Conservation (phyloP, 1,284 basidiomycete genomes). For the Pholiota adiposa region DNA sequence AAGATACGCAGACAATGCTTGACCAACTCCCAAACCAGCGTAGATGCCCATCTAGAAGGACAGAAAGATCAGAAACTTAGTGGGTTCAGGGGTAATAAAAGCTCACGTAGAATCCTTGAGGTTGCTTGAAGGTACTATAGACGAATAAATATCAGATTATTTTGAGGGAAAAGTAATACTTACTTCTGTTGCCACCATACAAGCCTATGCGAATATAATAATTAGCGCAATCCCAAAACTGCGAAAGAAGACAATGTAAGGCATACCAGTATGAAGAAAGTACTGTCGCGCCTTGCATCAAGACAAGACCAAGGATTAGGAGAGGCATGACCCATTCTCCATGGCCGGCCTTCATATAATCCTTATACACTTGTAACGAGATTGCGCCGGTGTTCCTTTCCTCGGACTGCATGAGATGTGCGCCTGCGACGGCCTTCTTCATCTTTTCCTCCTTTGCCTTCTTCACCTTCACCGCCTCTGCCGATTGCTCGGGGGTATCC, state of each 20-base stretch:
- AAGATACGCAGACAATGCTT: slow-evolving; percentile 51
- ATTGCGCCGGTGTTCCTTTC: slow-evolving; percentile 67
- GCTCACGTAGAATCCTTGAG: slow-evolving; percentile 54
- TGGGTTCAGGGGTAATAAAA: too few species aligned
- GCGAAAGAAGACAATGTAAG: background rate
- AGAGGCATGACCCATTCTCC: slow-evolving; percentile 59
- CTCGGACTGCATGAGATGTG: slow-evolving; percentile 67
- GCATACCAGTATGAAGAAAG: slow-evolving; percentile 69
- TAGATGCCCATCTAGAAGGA: slow-evolving; percentile 81
- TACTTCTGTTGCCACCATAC: slow-evolving; percentile 73
- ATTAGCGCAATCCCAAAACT: slow-evolving; percentile 36
- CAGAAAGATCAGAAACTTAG: too few species aligned
- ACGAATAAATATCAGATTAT: background rate
- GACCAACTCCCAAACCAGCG: slow-evolving; percentile 50
- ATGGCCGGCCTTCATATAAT: slow-evolving; percentile 58
- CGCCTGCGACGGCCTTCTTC: slow-evolving; percentile 41
- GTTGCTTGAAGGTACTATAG: slow-evolving; percentile 33
- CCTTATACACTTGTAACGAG: slow-evolving; percentile 51
- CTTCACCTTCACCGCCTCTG: slow-evolving; percentile 28
- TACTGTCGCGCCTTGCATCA: slow-evolving; percentile 64
- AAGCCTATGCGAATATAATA: slow-evolving; percentile 53
- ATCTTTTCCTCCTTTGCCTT: slow-evolving; percentile 40
- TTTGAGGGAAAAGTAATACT: background rate
- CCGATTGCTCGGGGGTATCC: slow-evolving; percentile 27
- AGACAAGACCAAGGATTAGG: slow-evolving; percentile 50